A percentile compares a stretch with the other conserved stretches of the same genome.
phyloP scores from a whole-genome alignment of 768 basidiomycete species.

The Suillus americanus region DNA sequence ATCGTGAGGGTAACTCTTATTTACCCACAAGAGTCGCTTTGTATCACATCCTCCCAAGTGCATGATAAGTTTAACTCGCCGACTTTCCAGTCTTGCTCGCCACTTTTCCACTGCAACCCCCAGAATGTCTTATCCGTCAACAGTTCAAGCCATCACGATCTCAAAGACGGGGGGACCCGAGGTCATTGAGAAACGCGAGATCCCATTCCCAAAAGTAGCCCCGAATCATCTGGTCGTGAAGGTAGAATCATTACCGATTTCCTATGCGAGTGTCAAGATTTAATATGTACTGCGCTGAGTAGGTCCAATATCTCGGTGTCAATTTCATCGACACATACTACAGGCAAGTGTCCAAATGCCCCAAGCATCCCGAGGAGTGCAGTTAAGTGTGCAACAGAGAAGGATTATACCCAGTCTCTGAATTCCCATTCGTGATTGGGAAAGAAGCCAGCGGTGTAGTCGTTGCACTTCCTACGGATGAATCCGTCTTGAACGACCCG shows the following conservation, averaged over 20 bases:
- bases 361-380: not conserved
- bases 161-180: constrained; percentile 74
- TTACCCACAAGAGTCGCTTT: not conserved
- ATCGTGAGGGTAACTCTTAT: not conserved
- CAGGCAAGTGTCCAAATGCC: constrained; percentile 46
- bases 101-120: constrained; percentile 29
- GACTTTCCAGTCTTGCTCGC: constrained; percentile 25
- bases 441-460: constrained; percentile 79
- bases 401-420: constrained; percentile 61
- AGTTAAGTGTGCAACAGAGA: constrained; percentile 35
- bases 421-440: constrained; percentile 70
- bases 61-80: constrained; percentile 16
- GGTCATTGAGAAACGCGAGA: constrained; percentile 63
- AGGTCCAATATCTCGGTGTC: constrained; percentile 76
- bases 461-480: constrained; percentile 69
- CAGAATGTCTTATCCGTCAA: constrained; percentile 57
- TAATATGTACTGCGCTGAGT: constrained; percentile 3
- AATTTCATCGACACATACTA: constrained; percentile 90
- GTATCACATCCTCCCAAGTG: not conserved
- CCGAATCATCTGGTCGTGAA: constrained; percentile 57
- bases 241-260: constrained; percentile 15
- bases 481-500: constrained; percentile 53
- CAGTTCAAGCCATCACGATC: constrained; percentile 72
- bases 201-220: constrained; percentile 67
- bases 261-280: not conserved